Evolutionary conservation across 257 asterid species (phyloP).

Genomic region (Marsdenia floribunda): DNA sequence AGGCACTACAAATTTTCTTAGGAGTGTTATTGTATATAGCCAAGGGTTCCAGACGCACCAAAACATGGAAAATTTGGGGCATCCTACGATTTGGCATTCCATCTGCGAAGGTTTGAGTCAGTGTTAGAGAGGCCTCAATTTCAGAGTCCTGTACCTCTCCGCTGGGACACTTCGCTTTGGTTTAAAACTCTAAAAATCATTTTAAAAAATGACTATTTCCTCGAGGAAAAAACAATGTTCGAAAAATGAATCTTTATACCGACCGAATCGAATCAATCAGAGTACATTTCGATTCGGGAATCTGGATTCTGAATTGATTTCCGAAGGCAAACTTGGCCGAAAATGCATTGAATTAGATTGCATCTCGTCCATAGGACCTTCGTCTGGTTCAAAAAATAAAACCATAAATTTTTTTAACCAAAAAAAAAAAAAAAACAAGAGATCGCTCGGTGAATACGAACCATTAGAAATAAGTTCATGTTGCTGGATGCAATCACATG

Average conservation of each 20-base stretch:
- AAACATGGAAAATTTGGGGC: conserved; percentile 24
- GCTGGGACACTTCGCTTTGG: conserved; percentile 78
- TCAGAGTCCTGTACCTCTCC: conserved; percentile 47
- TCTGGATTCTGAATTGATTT: conserved; percentile 40
- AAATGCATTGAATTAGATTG: conserved; percentile 38
- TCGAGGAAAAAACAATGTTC: neutral
- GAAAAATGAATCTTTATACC: conserved; percentile 11
- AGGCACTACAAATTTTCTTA: too few species aligned
- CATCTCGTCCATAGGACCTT: conserved; percentile 86
- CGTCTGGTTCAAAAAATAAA: conserved; percentile 16
- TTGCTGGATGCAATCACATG: conserved; percentile 25
- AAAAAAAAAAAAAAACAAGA: neutral
- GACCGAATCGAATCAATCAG: conserved; percentile 30
- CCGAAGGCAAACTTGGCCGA: conserved; percentile 91
- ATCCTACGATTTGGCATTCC: conserved; percentile 51
- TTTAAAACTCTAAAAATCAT: neutral
- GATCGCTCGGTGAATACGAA: conserved; percentile 91
- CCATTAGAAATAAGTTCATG: conserved; percentile 44
- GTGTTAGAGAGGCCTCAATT: conserved; percentile 73
- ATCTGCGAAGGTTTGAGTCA: conserved; percentile 55
- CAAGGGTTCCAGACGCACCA: conserved; percentile 58
- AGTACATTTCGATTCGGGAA: conserved; percentile 33
- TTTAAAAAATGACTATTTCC: neutral
- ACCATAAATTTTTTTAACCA: neutral
- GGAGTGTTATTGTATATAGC: conserved; percentile 23